These are phyloP conservation scores for Bryoglossum gracile DNA, from an alignment of 495 filamentous ascomycete species.

Conservation along the genomic window DNA sequence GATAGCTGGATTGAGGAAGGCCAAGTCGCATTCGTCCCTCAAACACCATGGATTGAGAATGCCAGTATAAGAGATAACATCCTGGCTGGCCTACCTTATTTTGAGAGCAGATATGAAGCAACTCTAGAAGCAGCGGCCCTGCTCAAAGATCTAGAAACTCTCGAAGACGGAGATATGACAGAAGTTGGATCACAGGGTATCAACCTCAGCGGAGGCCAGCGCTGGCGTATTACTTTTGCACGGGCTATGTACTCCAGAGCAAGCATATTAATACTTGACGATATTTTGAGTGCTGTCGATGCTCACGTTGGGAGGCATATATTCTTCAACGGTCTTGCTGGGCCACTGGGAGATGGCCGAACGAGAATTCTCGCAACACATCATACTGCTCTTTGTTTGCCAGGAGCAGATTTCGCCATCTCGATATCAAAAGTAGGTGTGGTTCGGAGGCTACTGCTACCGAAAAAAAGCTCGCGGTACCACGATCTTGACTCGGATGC, in stretches of 20 bases:
- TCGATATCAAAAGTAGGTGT: constrained; percentile 41
- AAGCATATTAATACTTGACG: constrained; percentile 59
- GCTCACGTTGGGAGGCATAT: constrained; percentile 42
- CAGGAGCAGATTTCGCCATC: constrained; percentile 28
- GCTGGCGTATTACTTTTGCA: constrained; percentile 60
- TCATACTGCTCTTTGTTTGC: constrained; percentile 30
- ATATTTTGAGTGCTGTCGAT: constrained; percentile 58
- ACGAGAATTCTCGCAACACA: constrained; percentile 49
- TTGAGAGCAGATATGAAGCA: constrained; percentile 40
- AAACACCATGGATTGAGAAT: constrained; percentile 52
- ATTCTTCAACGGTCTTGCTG: constrained; percentile 42
- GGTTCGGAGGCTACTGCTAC: constrained; percentile 37
- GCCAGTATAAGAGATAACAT: constrained; percentile 50
- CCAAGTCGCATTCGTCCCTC: constrained; percentile 39
- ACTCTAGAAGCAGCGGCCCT: constrained; percentile 59
- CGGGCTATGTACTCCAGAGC: constrained; percentile 64
- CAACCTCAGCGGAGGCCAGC: constrained; percentile 64
- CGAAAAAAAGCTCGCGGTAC: constrained; percentile 25
- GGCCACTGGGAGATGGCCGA: constrained; percentile 36
- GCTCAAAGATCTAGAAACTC: constrained; percentile 52
- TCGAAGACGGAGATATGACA: constrained; percentile 60
- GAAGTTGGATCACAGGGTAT: constrained; percentile 66
- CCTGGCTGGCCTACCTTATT: constrained; percentile 45
- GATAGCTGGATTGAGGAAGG: no score
- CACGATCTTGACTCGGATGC: constrained; percentile 2